Evolutionary conservation across 768 basidiomycete species (phyloP), one percentile per base, ranked within the genome.

Genomic region (Mycena filopes): DNA sequence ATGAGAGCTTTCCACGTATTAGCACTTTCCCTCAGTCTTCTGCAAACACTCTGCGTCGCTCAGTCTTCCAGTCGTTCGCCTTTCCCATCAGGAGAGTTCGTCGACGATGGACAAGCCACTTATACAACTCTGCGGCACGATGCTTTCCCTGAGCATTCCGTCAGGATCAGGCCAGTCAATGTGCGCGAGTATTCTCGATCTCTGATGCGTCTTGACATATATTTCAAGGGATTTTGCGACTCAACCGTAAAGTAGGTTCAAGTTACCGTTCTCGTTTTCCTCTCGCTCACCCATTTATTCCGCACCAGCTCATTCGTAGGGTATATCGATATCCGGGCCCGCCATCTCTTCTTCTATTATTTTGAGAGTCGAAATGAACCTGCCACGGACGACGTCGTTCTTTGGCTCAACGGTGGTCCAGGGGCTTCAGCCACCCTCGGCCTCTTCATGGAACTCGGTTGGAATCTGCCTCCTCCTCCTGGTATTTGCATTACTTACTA

Each of bases 281-380:
- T n/a, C 33, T 4, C 25, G n/a, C 33, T 4, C 25, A 26, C 18
- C 50, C 25, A 54, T 28, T 40, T 42, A 7, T 9, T 23, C 36
- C 28, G 7, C 20, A 10, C 26, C 23, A 83, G 81, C 23, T 69
- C 77, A 12, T 85, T 81, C 68, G 82, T 78, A 2, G 83, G 85
- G 12, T 84, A 85, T 63, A 81, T 84, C 49, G 84, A 85, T 65
- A 76, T 82, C 40, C 73, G 82, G 62, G 82, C 83, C 9, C 77
- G 82, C 12, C 84, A 84, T 65, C 45, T 84, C 4, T 83, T 83
- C 68, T 87, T 87, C 76, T 86, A 84, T 75, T 87, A 86, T 72
- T 86, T 84, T 72, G 84, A 86, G 59, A 82, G 80, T 48, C 72
- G 86, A 51, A 75, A 72, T 38, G 71, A 80, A 41, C 82, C 82